A percentile compares a stretch with the other conserved stretches of the same genome.
phyloP scores from a whole-genome alignment of 2,329 filamentous ascomycete species.

The Aureobasidium sp. region DNA sequence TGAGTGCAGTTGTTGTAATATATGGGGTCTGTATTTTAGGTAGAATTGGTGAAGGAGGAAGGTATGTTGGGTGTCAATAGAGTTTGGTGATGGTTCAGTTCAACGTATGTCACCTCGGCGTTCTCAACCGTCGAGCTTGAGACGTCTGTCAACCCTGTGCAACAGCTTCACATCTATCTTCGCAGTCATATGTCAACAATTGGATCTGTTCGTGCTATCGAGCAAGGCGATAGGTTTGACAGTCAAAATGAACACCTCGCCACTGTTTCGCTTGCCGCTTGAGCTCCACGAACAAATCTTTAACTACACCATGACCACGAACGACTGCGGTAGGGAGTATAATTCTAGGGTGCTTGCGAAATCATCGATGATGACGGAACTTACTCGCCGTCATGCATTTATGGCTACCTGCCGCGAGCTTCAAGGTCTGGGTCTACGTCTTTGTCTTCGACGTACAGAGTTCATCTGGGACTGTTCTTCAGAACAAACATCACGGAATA shows the following conservation, averaged over 20 bases:
- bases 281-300: constrained; percentile 3
- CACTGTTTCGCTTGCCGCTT: background rate
- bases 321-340: background rate
- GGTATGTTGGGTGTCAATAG: background rate
- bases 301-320: background rate
- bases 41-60: background rate
- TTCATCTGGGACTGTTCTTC: background rate
- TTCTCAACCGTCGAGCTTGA: background rate
- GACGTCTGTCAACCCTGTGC: background rate
- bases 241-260: background rate
- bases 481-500: no score
- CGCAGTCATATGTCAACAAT: background rate
- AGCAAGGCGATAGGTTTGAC: background rate
- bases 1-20: background rate
- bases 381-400: background rate
- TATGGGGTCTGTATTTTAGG: background rate
- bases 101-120: background rate
- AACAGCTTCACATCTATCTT: background rate
- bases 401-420: background rate
- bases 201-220: background rate
- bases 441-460: background rate
- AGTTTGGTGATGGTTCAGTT: background rate
- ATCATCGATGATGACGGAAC: background rate
- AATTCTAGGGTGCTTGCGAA: background rate
- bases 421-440: background rate